Percentiles rank a stretch among this genome's conserved stretches.
Evolutionary conservation across 345 rosid species (phyloP).

Genomic region (Mangifera indica): DNA sequence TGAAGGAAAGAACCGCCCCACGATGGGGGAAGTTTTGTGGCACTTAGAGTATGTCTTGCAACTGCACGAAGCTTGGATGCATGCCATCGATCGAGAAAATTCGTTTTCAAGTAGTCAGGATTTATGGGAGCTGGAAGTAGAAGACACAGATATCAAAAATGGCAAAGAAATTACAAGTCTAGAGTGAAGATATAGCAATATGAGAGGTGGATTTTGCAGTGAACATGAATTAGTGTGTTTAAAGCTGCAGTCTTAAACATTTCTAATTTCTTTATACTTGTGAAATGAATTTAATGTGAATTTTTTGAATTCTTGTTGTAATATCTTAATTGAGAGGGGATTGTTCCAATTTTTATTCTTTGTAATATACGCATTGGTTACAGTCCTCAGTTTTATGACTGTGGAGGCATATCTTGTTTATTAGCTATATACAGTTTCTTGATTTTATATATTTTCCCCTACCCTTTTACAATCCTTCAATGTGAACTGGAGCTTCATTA

Average conservation of each 20-base stretch:
- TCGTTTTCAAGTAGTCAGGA: slow-evolving; percentile 46
- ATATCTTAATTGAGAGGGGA: slow-evolving; percentile 4
- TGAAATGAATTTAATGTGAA: slow-evolving; percentile 10
- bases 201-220: slow-evolving; percentile 7
- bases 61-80: slow-evolving; percentile 77
- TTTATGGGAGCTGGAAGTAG: slow-evolving; percentile 17
- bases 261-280: slow-evolving; percentile 29
- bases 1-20: slow-evolving; percentile 81
- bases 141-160: slow-evolving; percentile 22
- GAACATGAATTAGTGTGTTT: neutral
- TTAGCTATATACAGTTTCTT: no score
- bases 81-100: slow-evolving; percentile 30
- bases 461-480: no score
- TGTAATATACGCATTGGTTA: neutral
- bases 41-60: slow-evolving; percentile 81
- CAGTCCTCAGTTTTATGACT: neutral
- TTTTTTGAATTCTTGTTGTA: slow-evolving; percentile 15
- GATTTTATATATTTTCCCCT: no score
- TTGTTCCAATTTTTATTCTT: slow-evolving; percentile 10
- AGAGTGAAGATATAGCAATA: slow-evolving; percentile 16
- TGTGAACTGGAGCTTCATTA: no score
- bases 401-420: neutral
- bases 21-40: slow-evolving; percentile 91
- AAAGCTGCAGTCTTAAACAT: slow-evolving; percentile 1
- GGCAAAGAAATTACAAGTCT: neutral